A percentile compares a stretch with the other conserved stretches of the same genome.
Evolutionary conservation across 495 filamentous ascomycete genomes (phyloP).

Genomic region (Penicillium flavigenum): DNA sequence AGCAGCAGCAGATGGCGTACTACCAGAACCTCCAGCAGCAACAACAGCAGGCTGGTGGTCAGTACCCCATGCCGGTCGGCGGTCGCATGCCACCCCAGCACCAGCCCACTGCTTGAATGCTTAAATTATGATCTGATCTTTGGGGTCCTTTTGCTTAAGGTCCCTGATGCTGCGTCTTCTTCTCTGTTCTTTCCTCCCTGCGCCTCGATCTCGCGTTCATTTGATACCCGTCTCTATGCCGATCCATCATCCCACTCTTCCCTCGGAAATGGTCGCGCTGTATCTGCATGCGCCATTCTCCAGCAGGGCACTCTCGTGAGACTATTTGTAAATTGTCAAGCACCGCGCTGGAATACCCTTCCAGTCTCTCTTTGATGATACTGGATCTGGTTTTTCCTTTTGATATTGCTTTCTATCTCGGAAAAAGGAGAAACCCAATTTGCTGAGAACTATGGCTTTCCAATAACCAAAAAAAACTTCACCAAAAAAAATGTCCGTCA

Average conservation of each 20-base stretch:
- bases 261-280: conserved; percentile 10
- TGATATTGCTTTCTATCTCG: conserved; percentile 9
- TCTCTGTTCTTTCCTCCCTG: conserved; percentile 25
- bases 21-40: conserved; percentile 58
- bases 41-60: conserved; percentile 54
- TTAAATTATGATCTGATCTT: conserved; percentile 47
- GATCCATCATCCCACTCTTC: conserved; percentile 27
- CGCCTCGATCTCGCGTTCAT: conserved; percentile 39
- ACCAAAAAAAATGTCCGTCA: conserved; percentile 16
- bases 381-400: conserved; percentile 17
- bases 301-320: conserved; percentile 20
- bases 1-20: conserved; percentile 60
- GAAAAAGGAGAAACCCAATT: conserved; percentile 17
- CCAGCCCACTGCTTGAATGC: conserved; percentile 49
- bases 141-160: conserved; percentile 32
- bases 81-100: conserved; percentile 56
- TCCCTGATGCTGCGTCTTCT: conserved; percentile 47
- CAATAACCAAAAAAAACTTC: conserved; percentile 15
- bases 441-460: conserved; percentile 7
- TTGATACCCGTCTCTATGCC: conserved; percentile 46
- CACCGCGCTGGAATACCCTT: conserved; percentile 8
- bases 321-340: conserved; percentile 30
- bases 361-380: conserved; percentile 15
- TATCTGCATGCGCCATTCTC: conserved; percentile 10
- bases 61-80: conserved; percentile 58